Evolutionary conservation across 352 stramenopile species (phyloP).

Genomic region (Pythium aquatile): DNA sequence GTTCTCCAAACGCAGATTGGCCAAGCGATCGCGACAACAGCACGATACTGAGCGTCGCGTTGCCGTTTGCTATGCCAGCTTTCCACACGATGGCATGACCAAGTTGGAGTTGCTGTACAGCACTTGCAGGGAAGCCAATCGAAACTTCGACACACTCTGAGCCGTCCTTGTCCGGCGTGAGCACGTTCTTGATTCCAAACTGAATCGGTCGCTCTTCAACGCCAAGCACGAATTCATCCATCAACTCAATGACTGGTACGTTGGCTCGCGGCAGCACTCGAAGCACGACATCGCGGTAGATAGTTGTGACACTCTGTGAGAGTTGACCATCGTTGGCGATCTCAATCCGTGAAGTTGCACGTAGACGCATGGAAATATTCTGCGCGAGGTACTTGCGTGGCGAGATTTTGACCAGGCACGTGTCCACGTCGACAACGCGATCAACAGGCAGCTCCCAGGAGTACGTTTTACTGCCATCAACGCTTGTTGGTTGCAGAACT

Average conservation of each 20-base stretch:
- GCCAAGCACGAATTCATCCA: neutral
- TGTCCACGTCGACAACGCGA: neutral
- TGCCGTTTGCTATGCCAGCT: neutral
- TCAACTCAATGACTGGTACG: conserved; percentile 4
- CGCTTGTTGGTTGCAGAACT: neutral
- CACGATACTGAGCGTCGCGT: neutral
- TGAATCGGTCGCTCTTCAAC: conserved; percentile 17
- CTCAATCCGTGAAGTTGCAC: neutral
- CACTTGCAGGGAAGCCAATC: neutral
- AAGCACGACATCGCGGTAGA: neutral
- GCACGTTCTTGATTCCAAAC: conserved; percentile 10
- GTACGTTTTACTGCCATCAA: neutral
- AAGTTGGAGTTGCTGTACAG: conserved; percentile 7
- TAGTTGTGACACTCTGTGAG: neutral
- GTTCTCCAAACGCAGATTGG: conserved; percentile 1
- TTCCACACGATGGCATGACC: conserved; percentile 8
- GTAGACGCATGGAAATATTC: conserved; percentile 7
- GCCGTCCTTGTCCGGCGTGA: conserved; percentile 20
- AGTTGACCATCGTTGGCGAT: neutral
- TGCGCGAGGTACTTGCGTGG: conserved; percentile 12
- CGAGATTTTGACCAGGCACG: conserved; percentile 2
- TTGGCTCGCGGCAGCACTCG: conserved; percentile 15
- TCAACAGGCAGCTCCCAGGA: neutral
- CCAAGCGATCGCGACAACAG: conserved; percentile 1
- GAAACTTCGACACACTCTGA: conserved; percentile 19